phyloP scores from a whole-genome alignment of 441 rosid genomes.

The Syzygium syzygioides region DNA sequence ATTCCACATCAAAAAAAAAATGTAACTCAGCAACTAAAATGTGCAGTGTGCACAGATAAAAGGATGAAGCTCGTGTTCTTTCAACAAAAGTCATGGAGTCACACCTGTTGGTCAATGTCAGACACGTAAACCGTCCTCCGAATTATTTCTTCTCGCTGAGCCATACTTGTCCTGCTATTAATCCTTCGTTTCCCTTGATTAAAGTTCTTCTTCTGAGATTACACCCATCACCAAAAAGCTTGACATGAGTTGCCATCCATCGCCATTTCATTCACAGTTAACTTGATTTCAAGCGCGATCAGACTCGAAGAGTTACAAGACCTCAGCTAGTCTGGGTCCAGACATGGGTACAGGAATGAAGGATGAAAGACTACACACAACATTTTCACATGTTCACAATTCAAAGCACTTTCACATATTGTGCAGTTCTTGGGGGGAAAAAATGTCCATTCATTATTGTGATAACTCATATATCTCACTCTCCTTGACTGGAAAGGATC shows the following conservation, averaged over 20 bases:
- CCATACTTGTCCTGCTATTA: conserved; percentile 74
- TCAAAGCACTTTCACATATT: neutral
- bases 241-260: neutral
- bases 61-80: neutral
- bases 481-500: neutral
- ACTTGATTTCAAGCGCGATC: neutral
- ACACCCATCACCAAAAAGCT: neutral
- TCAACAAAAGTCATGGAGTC: neutral
- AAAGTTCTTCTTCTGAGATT: conserved; percentile 49
- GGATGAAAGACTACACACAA: neutral
- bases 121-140: conserved; percentile 85
- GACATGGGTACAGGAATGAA: neutral
- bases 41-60: neutral
- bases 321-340: neutral
- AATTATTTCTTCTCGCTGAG: conserved; percentile 78
- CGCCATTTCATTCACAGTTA: neutral
- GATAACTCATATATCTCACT: neutral
- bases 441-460: neutral
- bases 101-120: conserved; percentile 88
- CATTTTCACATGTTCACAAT: neutral
- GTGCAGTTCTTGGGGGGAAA: neutral
- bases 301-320: neutral
- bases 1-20: neutral
- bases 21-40: neutral
- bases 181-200: conserved; percentile 59